phyloP scores from a whole-genome alignment of 495 filamentous ascomycete genomes.

The Xylaria intraflava region DNA sequence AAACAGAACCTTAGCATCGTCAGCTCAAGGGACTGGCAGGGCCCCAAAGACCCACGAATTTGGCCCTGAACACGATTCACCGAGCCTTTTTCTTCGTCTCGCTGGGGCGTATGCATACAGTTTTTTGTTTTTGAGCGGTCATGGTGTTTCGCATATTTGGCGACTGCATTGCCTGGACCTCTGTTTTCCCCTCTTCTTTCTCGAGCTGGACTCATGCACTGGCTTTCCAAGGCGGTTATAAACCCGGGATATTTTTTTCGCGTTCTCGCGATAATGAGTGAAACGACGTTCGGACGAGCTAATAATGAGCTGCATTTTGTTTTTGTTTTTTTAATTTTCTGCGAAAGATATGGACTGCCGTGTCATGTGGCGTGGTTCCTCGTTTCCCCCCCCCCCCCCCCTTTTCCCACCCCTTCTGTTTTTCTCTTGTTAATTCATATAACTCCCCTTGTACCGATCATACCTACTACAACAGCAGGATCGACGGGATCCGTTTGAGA shows the following conservation, averaged over 20 bases:
- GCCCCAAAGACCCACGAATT: neutral
- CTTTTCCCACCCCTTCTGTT: neutral
- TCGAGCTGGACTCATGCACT: constrained; percentile 1
- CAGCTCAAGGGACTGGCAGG: neutral
- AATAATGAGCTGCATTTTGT: neutral
- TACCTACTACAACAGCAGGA: no score
- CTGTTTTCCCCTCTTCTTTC: no score
- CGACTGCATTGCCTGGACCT: neutral
- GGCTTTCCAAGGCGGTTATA: neutral
- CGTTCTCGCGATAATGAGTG: neutral
- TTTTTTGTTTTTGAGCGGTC: no score
- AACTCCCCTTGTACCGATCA: no score
- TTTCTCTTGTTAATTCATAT: no score
- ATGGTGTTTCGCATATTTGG: neutral
- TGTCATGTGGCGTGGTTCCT: neutral
- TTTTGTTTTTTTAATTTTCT: neutral
- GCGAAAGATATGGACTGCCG: neutral
- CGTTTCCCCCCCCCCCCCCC: neutral
- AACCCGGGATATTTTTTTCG: neutral
- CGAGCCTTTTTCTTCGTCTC: neutral
- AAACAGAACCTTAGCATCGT: neutral
- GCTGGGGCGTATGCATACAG: neutral
- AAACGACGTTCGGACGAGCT: neutral
- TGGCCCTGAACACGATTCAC: no score
- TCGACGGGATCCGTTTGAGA: no score